Evolutionary conservation across 1,284 basidiomycete genomes (phyloP), one percentile per base, ranked within the genome.

Genomic region (Cryptococcus sp.): DNA sequence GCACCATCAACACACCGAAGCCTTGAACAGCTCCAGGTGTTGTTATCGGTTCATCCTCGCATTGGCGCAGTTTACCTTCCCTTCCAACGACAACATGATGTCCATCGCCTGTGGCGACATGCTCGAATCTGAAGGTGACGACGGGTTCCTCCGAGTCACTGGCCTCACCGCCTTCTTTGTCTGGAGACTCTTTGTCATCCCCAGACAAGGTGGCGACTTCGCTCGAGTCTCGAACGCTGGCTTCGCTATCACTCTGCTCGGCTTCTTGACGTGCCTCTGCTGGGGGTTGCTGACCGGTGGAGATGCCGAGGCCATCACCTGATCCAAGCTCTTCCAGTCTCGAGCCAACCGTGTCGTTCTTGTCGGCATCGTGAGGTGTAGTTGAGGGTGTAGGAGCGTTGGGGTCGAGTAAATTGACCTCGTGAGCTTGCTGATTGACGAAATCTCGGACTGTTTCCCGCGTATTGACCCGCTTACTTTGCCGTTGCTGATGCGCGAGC

Each of bases 41-140:
- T 11, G 87, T 86, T 53, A 95, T 93, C 0, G 91, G 91, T 86
- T 93, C 90, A 68, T 93, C 90, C 73, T 93, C 90, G 68, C 91
- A 93, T 49, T 81, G 81, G 35, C 83, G 76, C 11, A 93, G 66
- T 51, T 83, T 81, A 0, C 89, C 89, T 68, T 90, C 88, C 10
- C 88, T 76, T 0, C 90, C 90, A 8, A 87, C 78, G 5, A 93
- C 82, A 46, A 91, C 81, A 72, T 91, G 87, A 68, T 89, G 82
- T 0, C 90, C 90, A 61, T 90, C 80, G 22, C 84, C 85, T 50
- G 88, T 86, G 62, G 86, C 79, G 10, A 84, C 78, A 70, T 91
- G 86, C 70, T 87, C 81, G 71, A 90, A 91, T 19, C 87, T 80
- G 56, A 86, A 79, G 0, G 86, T 87, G 52, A 87, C 78, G 42